Conservation (phyloP, 306 rosid species). For the Oemleria cerasiformis region DNA sequence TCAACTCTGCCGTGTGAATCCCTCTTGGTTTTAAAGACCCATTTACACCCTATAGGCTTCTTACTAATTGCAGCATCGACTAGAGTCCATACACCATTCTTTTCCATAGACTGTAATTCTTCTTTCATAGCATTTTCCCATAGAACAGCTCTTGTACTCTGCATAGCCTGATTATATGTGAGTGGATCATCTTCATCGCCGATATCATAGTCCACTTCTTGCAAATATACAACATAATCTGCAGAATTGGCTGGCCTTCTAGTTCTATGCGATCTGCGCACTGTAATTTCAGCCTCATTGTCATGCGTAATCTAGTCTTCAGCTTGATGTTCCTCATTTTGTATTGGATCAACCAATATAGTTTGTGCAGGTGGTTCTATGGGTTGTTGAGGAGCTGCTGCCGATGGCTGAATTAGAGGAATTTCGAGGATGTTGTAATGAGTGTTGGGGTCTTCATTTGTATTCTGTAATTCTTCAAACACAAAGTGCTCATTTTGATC, state of each 20-base stretch:
- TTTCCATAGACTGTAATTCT: neutral
- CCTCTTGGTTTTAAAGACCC: neutral
- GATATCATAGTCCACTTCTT: neutral
- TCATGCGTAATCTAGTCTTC: neutral
- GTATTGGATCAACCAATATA: too few relatives aligned
- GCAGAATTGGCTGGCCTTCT: too few relatives aligned
- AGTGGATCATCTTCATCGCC: neutral
- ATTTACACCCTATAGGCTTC: neutral
- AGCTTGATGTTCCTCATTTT: neutral
- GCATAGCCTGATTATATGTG: neutral
- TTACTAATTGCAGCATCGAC: too few relatives aligned
- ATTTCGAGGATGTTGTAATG: too few relatives aligned
- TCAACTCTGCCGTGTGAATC: neutral
- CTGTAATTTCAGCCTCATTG: too few relatives aligned
- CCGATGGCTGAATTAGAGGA: too few relatives aligned
- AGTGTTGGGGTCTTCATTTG: too few relatives aligned
- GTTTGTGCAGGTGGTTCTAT: too few relatives aligned
- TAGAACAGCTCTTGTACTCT: too few relatives aligned
- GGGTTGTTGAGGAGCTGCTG: too few relatives aligned
- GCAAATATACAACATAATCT: neutral
- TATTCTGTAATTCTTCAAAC: neutral
- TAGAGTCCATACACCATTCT: neutral
- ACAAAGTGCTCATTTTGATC: neutral
- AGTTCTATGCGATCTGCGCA: neutral
- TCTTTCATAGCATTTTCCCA: neutral